Conservation (phyloP, 768 basidiomycete genomes). For the Xerocomellus chrysenteron region DNA sequence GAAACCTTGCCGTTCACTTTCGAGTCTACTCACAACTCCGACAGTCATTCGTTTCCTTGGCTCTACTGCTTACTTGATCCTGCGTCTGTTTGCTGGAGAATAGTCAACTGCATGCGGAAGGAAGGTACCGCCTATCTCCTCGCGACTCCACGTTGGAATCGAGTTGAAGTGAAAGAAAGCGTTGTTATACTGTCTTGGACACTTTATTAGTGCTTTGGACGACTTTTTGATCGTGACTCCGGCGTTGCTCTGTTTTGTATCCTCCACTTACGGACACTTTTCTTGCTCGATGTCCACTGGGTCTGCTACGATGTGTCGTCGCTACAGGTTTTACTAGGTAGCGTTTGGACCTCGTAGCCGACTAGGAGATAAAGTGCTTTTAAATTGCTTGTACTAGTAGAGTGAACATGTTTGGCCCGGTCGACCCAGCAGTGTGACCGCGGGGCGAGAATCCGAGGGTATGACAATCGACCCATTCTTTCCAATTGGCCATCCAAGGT, state of each 20-base stretch:
- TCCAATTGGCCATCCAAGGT: too few relatives aligned
- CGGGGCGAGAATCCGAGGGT: too few relatives aligned
- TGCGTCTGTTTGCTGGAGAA: constrained; percentile 89
- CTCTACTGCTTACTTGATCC: constrained; percentile 75
- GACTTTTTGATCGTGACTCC: neutral
- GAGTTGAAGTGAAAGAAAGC: neutral
- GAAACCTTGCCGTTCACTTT: too few relatives aligned
- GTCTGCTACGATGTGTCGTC: too few relatives aligned
- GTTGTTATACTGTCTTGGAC: neutral
- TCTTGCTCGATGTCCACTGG: neutral
- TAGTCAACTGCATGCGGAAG: constrained; percentile 26
- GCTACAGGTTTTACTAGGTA: neutral
- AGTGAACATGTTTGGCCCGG: too few relatives aligned
- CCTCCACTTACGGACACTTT: neutral
- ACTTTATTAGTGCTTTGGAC: constrained; percentile 9
- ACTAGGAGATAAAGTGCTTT: too few relatives aligned
- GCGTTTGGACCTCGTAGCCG: neutral
- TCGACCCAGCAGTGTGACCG: too few relatives aligned
- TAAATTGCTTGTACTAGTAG: too few relatives aligned
- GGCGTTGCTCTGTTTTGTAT: neutral
- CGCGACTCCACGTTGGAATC: neutral
- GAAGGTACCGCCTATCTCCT: neutral
- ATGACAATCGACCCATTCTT: too few relatives aligned
- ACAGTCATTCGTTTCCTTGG: constrained; percentile 85
- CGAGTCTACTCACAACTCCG: neutral